A percentile compares a stretch with the other conserved stretches of the same genome.
phyloP scores from a whole-genome alignment of 2,329 filamentous ascomycete species.

The Claviceps paspali region DNA sequence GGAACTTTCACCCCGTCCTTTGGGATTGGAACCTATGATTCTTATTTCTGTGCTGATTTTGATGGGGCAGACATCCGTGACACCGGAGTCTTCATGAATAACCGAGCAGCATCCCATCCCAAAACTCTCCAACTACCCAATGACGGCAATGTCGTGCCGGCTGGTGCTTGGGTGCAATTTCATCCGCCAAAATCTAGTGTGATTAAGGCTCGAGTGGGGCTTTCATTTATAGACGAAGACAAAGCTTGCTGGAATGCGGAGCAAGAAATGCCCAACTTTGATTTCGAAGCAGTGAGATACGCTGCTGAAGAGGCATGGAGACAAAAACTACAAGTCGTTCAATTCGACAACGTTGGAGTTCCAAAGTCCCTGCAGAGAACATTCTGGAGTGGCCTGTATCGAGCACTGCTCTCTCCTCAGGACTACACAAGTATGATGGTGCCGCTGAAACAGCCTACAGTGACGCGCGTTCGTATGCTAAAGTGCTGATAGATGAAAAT shows the following conservation, averaged over 20 bases:
- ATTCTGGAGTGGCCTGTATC: constrained; percentile 59
- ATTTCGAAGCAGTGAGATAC: constrained; percentile 39
- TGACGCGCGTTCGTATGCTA: not conserved
- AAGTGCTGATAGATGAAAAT: constrained; percentile 41
- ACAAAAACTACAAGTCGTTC: constrained; percentile 43
- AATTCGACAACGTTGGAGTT: constrained; percentile 36
- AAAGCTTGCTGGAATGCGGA: constrained; percentile 56
- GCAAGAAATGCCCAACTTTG: constrained; percentile 50
- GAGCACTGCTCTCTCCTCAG: constrained; percentile 57
- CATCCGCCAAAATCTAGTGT: constrained; percentile 33
- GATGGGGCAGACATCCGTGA: constrained; percentile 40
- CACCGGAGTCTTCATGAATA: constrained; percentile 45
- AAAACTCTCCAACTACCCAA: constrained; percentile 33
- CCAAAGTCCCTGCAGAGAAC: constrained; percentile 39
- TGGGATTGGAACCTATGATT: constrained; percentile 41
- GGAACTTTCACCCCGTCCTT: constrained; percentile 51
- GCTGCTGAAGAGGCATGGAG: constrained; percentile 44
- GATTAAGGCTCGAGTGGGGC: constrained; percentile 46
- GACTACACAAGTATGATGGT: constrained; percentile 40
- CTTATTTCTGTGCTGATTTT: constrained; percentile 56
- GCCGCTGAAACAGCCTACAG: no score
- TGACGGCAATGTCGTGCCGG: constrained; percentile 39
- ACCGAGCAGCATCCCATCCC: constrained; percentile 32
- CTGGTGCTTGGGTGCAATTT: constrained; percentile 51
- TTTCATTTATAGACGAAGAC: constrained; percentile 52